Evolutionary conservation across 371 early-diverging fungal species (phyloP), one percentile per base, ranked within the genome.

Genomic region (Lichtheimia ramosa): DNA sequence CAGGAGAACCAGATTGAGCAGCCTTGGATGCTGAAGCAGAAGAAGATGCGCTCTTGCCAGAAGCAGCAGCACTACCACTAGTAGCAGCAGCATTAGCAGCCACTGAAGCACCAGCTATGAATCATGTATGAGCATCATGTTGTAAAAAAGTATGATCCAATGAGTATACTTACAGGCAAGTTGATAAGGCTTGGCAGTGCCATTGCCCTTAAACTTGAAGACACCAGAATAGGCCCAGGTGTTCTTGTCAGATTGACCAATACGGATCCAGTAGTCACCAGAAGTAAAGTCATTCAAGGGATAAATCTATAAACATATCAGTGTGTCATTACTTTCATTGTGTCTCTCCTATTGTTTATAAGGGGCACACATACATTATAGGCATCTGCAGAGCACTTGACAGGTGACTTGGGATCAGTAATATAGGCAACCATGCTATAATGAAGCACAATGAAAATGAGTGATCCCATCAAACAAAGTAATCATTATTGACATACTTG

Each of bases 191-290:
- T 56, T 62, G 10, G 70, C 59, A 28, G 70, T 62, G 39, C 79
- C 79, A 10, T 69, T 73, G 49, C 79, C 79, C 25, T 61, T 49
- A 56, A 79, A 78, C 5, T 63, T 59, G 59, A 79, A 79, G 49
- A 65, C 63, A 56, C 72, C 69, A 61, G 79, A 79, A 63, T 79
- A 79, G 24, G 58, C 62, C 79, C 79, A 79, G 42, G 58, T 67
- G 42, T 14, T 59, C 46, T 46, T 43, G 43, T 71, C 50, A 34
- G 71, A 54, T 58, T 76, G 73, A 46, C 79, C 79, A 51, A 79
- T 75, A 66, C 79, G 79, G 59, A 79, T 65, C 59, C 68, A 79
- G 64, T 79, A 79, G n/a, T 68, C 40, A 51, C 79, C 79, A 49
- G 66, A 0, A n/a, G 67, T 68, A 64, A 79, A 79, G 54, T 79